phyloP scores from a whole-genome alignment of 2,329 filamentous ascomycete species.

The Fusarium sulawesiense region DNA sequence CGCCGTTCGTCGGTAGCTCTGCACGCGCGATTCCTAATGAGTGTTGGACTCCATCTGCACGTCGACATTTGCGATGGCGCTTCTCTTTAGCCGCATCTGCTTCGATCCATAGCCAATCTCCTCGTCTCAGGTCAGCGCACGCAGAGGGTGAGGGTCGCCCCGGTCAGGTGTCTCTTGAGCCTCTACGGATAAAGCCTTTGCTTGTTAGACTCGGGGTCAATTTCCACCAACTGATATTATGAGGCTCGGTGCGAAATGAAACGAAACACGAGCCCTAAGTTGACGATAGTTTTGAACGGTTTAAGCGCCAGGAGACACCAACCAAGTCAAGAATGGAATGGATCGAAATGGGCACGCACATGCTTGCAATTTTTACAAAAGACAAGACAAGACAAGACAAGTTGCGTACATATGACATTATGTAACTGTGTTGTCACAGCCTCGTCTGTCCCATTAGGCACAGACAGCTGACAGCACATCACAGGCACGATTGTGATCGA shows the following conservation, averaged over 20 bases:
- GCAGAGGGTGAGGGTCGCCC: constrained; percentile 35
- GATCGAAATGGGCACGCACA: constrained; percentile 20
- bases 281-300: constrained; percentile 1
- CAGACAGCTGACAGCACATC: not conserved
- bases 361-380: constrained; percentile 25
- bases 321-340: constrained; percentile 17
- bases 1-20: constrained; percentile 12
- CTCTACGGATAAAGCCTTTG: constrained; percentile 6
- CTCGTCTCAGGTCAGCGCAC: constrained; percentile 40
- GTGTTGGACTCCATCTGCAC: constrained; percentile 35
- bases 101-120: constrained; percentile 42
- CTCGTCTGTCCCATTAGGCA: constrained; percentile 7
- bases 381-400: constrained; percentile 21
- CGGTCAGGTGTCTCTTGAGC: constrained; percentile 21
- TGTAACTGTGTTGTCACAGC: constrained; percentile 13
- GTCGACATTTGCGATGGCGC: constrained; percentile 38
- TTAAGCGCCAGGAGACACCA: constrained; percentile 14
- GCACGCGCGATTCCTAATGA: constrained; percentile 31
- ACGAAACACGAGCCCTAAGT: constrained; percentile 18
- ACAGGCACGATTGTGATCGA: constrained; percentile 3
- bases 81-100: constrained; percentile 44
- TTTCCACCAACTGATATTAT: constrained; percentile 17
- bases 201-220: not conserved
- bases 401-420: constrained; percentile 22
- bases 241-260: constrained; percentile 26